Conservation (phyloP, 139 green algal genomes). For the Pleodorina starrii region DNA sequence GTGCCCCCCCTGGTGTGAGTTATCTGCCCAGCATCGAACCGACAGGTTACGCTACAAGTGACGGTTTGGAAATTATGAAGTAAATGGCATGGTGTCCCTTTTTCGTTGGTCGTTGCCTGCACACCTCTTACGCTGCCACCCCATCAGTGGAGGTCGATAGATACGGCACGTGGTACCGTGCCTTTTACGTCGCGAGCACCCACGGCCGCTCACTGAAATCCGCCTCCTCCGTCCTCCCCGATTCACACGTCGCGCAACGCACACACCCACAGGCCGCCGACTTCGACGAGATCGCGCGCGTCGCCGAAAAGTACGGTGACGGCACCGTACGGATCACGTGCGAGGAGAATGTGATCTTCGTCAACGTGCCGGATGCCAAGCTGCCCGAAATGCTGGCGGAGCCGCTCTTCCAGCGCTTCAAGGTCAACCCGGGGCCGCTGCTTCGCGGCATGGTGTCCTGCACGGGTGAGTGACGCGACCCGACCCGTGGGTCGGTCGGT, state of each 20-base stretch:
- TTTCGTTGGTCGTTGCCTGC: too few species aligned
- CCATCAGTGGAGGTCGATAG: too few species aligned
- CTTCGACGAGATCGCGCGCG: conserved; percentile 84
- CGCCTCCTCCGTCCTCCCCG: not conserved
- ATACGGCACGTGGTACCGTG: too few species aligned
- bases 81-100: too few species aligned
- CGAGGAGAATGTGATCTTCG: conserved; percentile 96
- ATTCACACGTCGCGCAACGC: not conserved
- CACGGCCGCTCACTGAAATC: too few species aligned
- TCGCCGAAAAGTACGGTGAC: conserved; percentile 91
- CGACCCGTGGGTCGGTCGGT: too few species aligned
- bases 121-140: too few species aligned
- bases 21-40: too few species aligned
- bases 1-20: too few species aligned
- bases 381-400: conserved; percentile 90
- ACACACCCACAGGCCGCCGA: conserved; percentile 60
- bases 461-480: conserved; percentile 73
- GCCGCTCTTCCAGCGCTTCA: conserved; percentile 86
- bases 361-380: conserved; percentile 89
- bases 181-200: too few species aligned
- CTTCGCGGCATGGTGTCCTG: conserved; percentile 85
- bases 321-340: conserved; percentile 94
- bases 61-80: too few species aligned
- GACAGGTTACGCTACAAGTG: too few species aligned
- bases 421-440: conserved; percentile 67